Evolutionary conservation across 2,329 filamentous ascomycete genomes (phyloP).

Genomic region (Pseudogymnoascus destructans): DNA sequence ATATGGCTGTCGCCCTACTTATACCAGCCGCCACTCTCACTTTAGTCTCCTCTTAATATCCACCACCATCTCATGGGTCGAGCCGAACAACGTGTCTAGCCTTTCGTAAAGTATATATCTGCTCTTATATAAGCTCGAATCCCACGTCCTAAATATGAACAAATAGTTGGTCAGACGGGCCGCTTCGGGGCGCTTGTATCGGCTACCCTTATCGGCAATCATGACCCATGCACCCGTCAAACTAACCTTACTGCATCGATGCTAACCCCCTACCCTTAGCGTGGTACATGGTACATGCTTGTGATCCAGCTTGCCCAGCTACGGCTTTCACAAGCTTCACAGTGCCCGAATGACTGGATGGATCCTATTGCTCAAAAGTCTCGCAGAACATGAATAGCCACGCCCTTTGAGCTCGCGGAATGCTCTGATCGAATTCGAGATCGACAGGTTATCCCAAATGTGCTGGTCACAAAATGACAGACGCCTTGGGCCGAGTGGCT

Average conservation of each 20-base stretch:
- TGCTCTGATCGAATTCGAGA: not conserved
- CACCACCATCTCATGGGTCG: no score
- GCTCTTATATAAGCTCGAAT: not conserved
- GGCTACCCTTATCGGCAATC: not conserved
- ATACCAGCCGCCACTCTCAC: no score
- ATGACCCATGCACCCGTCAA: conserved; percentile 2
- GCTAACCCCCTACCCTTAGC: not conserved
- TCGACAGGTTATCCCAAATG: not conserved
- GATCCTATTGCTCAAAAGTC: not conserved
- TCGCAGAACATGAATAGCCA: not conserved
- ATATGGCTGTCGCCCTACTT: no score
- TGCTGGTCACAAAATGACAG: conserved; percentile 1
- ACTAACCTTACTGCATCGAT: not conserved
- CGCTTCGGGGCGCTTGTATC: not conserved
- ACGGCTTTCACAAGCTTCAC: conserved; percentile 1
- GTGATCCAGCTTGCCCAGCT: not conserved
- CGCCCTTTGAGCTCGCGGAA: not conserved
- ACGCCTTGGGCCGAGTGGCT: conserved; percentile 1
- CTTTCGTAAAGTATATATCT: not conserved
- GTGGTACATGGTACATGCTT: not conserved
- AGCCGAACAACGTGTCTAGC: no score
- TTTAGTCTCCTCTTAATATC: no score
- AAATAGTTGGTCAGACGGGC: not conserved
- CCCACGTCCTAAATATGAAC: not conserved
- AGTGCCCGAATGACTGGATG: not conserved